phyloP scores from a whole-genome alignment of 345 rosid genomes.

The Orychophragmus violaceus region DNA sequence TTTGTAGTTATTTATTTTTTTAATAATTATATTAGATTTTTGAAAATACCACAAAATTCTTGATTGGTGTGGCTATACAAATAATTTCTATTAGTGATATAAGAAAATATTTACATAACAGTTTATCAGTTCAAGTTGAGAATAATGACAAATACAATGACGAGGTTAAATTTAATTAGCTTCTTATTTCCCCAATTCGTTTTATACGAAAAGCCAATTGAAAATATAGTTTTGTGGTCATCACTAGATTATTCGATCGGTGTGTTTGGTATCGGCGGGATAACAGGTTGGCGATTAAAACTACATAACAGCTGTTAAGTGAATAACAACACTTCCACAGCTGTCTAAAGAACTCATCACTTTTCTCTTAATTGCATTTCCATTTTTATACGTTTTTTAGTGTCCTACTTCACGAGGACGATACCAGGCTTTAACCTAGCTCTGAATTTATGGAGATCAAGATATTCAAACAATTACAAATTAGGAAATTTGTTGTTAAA shows the following conservation, averaged over 20 bases:
- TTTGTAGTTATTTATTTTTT: too few species aligned
- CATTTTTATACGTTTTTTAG: not conserved
- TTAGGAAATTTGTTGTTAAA: too few species aligned
- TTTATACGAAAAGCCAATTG: not conserved
- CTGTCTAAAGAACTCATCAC: conserved; percentile 22
- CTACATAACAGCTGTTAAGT: conserved; percentile 21
- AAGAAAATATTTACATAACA: not conserved
- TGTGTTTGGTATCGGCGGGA: not conserved
- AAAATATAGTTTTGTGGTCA: not conserved
- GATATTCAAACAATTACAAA: not conserved
- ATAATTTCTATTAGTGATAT: not conserved
- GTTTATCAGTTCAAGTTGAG: not conserved
- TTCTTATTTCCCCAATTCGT: not conserved
- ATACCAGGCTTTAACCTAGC: not conserved
- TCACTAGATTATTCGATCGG: not conserved
- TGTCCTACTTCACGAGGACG: not conserved
- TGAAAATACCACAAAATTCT: too few species aligned
- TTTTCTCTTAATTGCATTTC: not conserved
- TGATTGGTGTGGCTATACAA: too few species aligned
- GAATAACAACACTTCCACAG: conserved; percentile 21
- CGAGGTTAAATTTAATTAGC: not conserved
- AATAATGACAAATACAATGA: not conserved
- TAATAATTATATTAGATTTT: too few species aligned
- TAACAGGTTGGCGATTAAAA: conserved; percentile 15
- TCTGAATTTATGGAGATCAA: not conserved